Conservation (phyloP, 768 basidiomycete species). For the Hericium erinaceus region DNA sequence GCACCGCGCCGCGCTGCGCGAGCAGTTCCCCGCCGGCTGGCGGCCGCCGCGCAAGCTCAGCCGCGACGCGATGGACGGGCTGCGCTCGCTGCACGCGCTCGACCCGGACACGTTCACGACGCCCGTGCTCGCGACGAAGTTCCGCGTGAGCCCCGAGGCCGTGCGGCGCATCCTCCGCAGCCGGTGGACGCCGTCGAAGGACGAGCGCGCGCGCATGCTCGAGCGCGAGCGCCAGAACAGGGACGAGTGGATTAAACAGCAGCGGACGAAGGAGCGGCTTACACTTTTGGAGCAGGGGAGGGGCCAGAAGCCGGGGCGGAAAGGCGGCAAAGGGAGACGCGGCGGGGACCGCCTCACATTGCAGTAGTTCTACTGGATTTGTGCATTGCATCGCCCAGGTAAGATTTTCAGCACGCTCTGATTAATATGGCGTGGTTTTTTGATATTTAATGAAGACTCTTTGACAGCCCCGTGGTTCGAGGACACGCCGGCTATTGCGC, state of each 20-base stretch:
- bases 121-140: conserved; percentile 33
- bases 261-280: conserved; percentile 11
- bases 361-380: not conserved
- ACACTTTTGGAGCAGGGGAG: not conserved
- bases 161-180: conserved; percentile 40
- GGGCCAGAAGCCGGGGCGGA: not conserved
- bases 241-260: conserved; percentile 13
- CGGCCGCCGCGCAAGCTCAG: conserved; percentile 43
- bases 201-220: conserved; percentile 21
- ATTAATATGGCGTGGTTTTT: too few species aligned
- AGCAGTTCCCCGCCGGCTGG: conserved; percentile 34
- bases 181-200: conserved; percentile 30
- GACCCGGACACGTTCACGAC: conserved; percentile 36
- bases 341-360: not conserved
- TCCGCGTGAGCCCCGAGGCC: conserved; percentile 43
- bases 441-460: too few species aligned
- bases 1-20: conserved; percentile 25
- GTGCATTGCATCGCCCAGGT: too few species aligned
- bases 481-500: too few species aligned
- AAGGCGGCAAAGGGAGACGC: not conserved
- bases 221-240: conserved; percentile 20
- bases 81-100: conserved; percentile 32
- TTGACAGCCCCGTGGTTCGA: too few species aligned
- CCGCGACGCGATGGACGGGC: conserved; percentile 41
- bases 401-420: too few species aligned